Evolutionary conservation across 257 asterid species (phyloP).

Genomic region (Gardenia jasminoides): DNA sequence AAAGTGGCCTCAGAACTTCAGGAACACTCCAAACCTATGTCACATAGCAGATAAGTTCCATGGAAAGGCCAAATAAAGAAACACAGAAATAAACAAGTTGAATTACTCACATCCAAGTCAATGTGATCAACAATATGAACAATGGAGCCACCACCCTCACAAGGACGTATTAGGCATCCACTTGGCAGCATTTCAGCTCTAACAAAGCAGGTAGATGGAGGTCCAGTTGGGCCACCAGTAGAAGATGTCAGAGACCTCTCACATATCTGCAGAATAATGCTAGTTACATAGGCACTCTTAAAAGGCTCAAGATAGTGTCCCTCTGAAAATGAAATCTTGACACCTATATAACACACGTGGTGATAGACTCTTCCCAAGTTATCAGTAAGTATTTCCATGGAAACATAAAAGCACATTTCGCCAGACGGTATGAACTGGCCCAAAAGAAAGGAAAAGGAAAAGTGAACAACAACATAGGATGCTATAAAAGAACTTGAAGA

Average conservation of each 20-base stretch:
- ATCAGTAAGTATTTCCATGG: not conserved
- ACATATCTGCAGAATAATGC: slow-evolving; percentile 54
- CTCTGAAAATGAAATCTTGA: not conserved
- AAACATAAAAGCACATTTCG: not conserved
- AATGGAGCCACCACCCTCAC: slow-evolving; percentile 97
- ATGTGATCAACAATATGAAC: slow-evolving; percentile 90
- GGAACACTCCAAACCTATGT: slow-evolving; percentile 80
- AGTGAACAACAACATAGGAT: not conserved
- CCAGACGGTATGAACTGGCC: not conserved
- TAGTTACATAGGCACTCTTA: not conserved
- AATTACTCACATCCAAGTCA: slow-evolving; percentile 66
- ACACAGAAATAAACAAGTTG: not conserved
- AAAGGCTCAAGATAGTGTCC: not conserved
- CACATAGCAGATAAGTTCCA: slow-evolving; percentile 5
- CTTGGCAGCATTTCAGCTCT: slow-evolving; percentile 93
- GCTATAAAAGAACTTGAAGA: not conserved
- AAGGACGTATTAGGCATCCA: slow-evolving; percentile 84
- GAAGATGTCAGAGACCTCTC: slow-evolving; percentile 81
- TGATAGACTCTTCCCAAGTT: not conserved
- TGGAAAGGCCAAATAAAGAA: not conserved
- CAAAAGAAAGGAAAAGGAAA: not conserved
- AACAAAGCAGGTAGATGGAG: slow-evolving; percentile 66
- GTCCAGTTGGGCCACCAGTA: slow-evolving; percentile 88
- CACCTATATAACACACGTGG: not conserved
- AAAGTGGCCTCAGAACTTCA: slow-evolving; percentile 91